These are phyloP conservation scores for Nakaseomyces bracarensis DNA, from an alignment of 1,139 yeast genomes.

Conservation along the genomic window DNA sequence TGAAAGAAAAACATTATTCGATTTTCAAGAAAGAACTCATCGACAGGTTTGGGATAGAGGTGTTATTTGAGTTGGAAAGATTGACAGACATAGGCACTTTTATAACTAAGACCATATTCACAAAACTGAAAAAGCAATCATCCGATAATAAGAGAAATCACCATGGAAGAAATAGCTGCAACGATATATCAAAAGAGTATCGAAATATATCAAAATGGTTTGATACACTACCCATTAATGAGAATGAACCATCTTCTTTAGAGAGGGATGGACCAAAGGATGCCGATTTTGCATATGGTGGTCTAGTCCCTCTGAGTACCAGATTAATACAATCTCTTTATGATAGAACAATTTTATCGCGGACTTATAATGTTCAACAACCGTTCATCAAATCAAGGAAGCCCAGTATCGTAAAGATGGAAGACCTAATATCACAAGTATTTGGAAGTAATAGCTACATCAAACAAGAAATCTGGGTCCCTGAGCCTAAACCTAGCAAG, in stretches of 20 bases:
- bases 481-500: conserved; percentile 11
- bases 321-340: conserved; percentile 27
- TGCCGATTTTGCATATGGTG: conserved; percentile 31
- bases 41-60: conserved; percentile 27
- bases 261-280: conserved; percentile 16
- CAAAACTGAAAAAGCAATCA: conserved; percentile 8
- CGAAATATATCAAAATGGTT: conserved; percentile 21
- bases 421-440: conserved; percentile 21
- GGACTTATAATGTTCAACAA: conserved; percentile 26
- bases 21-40: conserved; percentile 22
- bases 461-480: conserved; percentile 22
- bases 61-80: conserved; percentile 22
- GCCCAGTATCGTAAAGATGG: conserved; percentile 21
- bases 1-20: conserved; percentile 27
- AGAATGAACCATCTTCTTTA: conserved; percentile 12
- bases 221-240: conserved; percentile 23
- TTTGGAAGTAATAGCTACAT: conserved; percentile 17
- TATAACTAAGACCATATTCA: conserved; percentile 14
- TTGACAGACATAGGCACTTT: conserved; percentile 20
- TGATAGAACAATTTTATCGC: conserved; percentile 24
- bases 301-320: conserved; percentile 29
- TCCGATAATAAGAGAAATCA: conserved; percentile 1
- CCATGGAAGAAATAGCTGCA: background rate
- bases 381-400: conserved; percentile 27
- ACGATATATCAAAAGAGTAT: conserved; percentile 16